phyloP scores from a whole-genome alignment of 2,329 filamentous ascomycete species.

The Xylaria polymorpha region DNA sequence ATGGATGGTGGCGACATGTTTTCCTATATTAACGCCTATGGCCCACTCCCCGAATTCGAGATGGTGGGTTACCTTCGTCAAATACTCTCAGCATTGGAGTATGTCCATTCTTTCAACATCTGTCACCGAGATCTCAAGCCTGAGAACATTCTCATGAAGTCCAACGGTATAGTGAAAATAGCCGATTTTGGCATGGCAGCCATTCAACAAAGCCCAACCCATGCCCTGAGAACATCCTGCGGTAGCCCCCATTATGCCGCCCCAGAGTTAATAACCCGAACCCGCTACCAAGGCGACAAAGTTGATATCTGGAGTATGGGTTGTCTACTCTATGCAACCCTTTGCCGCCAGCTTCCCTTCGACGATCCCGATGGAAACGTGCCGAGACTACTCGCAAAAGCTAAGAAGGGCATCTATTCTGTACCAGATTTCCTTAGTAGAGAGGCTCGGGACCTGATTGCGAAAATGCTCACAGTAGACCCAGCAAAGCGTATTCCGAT shows the following conservation, averaged over 20 bases:
- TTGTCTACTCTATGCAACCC: slow-evolving; percentile 87
- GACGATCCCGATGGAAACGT: slow-evolving; percentile 69
- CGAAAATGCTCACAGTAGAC: slow-evolving; percentile 80
- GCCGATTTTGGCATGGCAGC: slow-evolving; percentile 99
- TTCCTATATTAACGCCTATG: slow-evolving; percentile 80
- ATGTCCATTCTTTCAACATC: slow-evolving; percentile 94
- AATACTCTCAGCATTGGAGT: slow-evolving; percentile 90
- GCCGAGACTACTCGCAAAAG: slow-evolving; percentile 69
- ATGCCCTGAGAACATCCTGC: slow-evolving; percentile 87
- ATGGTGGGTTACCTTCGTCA: slow-evolving; percentile 90
- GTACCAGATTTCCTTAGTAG: slow-evolving; percentile 71
- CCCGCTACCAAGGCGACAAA: slow-evolving; percentile 79
- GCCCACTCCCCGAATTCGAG: slow-evolving; percentile 81
- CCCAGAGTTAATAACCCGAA: slow-evolving; percentile 82
- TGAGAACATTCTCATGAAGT: slow-evolving; percentile 92
- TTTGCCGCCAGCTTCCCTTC: slow-evolving; percentile 87
- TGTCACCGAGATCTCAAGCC: slow-evolving; percentile 97
- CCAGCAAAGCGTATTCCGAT: slow-evolving; percentile 84
- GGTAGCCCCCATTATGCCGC: slow-evolving; percentile 97
- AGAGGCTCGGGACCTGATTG: slow-evolving; percentile 82
- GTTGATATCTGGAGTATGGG: slow-evolving; percentile 97
- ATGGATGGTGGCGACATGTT: slow-evolving; percentile 85
- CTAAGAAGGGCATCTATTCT: slow-evolving; percentile 68
- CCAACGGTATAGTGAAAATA: slow-evolving; percentile 83
- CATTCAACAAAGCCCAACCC: slow-evolving; percentile 80